phyloP scores from a whole-genome alignment of 345 rosid species.

The Limnanthes douglasii region DNA sequence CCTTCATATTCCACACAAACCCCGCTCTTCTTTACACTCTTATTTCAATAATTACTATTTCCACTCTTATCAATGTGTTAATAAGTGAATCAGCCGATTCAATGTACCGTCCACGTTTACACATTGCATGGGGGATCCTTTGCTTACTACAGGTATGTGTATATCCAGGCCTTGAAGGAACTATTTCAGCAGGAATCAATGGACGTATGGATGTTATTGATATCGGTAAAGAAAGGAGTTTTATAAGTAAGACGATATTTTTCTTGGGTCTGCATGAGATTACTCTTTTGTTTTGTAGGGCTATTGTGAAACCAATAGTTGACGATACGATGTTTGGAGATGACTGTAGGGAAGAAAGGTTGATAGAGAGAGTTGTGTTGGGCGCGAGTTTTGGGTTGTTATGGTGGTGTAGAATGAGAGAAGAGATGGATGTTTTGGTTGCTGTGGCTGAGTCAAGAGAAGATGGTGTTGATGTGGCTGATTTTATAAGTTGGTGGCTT shows the following conservation, averaged over 20 bases:
- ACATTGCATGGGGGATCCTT: constrained; percentile 24
- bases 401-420: constrained; percentile 51
- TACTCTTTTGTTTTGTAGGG: constrained; percentile 24
- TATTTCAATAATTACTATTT: constrained; percentile 17
- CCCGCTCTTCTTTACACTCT: constrained; percentile 19
- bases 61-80: constrained; percentile 28
- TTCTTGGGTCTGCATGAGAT: constrained; percentile 45
- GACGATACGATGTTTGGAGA: constrained; percentile 26
- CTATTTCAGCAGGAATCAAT: constrained; percentile 18
- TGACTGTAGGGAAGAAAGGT: constrained; percentile 13
- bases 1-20: constrained; percentile 9
- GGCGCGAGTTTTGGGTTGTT: constrained; percentile 21
- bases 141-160: constrained; percentile 28
- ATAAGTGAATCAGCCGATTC: constrained; percentile 5
- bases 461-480: constrained; percentile 7
- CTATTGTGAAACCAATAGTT: constrained; percentile 31
- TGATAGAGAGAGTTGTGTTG: constrained; percentile 15
- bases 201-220: constrained; percentile 6
- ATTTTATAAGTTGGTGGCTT: constrained; percentile 36
- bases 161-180: constrained; percentile 28
- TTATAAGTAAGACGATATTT: constrained; percentile 18
- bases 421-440: constrained; percentile 31
- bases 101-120: constrained; percentile 10
- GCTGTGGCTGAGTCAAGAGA: constrained; percentile 17
- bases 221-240: constrained; percentile 9